Evolutionary conservation across 148 eudicot genomes (phyloP), one percentile per base, ranked within the genome.

Genomic region (Silene uniflora): DNA sequence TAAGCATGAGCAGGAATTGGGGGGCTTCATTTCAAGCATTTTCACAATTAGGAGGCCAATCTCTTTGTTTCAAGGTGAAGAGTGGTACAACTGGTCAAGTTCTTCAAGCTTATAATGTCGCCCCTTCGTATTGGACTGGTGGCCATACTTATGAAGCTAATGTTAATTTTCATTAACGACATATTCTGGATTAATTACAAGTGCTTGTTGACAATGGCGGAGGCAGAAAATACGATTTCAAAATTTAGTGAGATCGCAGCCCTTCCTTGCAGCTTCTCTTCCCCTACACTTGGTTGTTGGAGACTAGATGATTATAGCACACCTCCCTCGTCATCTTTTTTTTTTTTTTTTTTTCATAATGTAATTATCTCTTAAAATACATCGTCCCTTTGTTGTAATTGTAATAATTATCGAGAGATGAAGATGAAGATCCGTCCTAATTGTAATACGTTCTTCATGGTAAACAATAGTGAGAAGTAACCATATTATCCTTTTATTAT

Each of bases 21-120:
- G 98, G 98, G n/a, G 97, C 92, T 61, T 87, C 96, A 0, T 93
- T 80, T 77, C 98, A 93, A 67, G 98, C 91, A 0, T 93, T 91
- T 52, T 82, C 94, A 0, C 76, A 83, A 6, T 76, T 93, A 0
- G 73, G 82, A 1, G 93, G 93, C 7, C 96, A 93, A 75, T 2
- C 91, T 14, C 85, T 93, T 18, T 87, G 93, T 32, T 93, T 93
- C 76, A 93, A 86, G 73, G 0, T 89, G 8, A 77, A 81, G 42
- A 88, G 89, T 16, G 88, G 54, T 8, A 39, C 82, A 0, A 77
- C 81, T 42, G 79, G 79, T 2, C 76, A 88, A 67, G 84, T 83
- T 14, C 46, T 91, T 10, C 61, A 79, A 3, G 89, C 89, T 3
- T 60, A 80, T 25, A 87, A 89, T 68, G 97, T 88, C 12, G 86